Evolutionary conservation across 768 basidiomycete species (phyloP), one percentile per base, ranked within the genome.

Genomic region (Collybia nuda): DNA sequence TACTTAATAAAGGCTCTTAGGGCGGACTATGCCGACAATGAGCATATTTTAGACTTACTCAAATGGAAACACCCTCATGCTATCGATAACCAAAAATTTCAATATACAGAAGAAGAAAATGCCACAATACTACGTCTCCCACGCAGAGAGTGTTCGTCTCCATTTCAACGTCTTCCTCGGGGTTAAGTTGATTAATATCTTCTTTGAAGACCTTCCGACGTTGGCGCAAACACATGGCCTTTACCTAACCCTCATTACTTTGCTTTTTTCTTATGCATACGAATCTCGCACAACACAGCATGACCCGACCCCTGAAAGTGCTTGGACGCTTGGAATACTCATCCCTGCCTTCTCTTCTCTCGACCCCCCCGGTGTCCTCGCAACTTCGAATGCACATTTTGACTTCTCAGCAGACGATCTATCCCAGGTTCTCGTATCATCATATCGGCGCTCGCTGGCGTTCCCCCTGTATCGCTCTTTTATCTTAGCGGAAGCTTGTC

Each of bases 291-390:
- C 86, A 4, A 90, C 84, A 0, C 83, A 86, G 53, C 74, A 76
- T 42, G 91, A 94, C 53, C 82, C 90, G n/a, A 91, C 88, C 2
- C 78, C 89, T 6, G 92, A 94, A 66, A 93, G 91, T 63, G 86
- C 88, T 12, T 94, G 91, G 91, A 94, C 92, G 2, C 76, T 94
- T 47, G 78, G 82, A 56, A 75, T 70, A 24, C 75, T 94, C 44
- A 81, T 80, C 11, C 85, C 91, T 41, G 81, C 83, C 2, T 90
- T 94, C 67, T 83, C 91, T n/a, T 86, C 91, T 0, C 81, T 94
- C 24, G 88, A 92, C 62, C 82, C 85, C 23, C 79, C 84, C 18
- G 78, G 77, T 28, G 32, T 32, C 32, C 49, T 60, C 19, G 48
- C 58, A 21, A 48, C 49, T 38, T 54, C 44, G 5, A 44, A 62